Percentiles rank a stretch among this genome's conserved stretches.
phyloP scores from a whole-genome alignment of 495 filamentous ascomycete genomes.

The Parathielavia appendiculata region DNA sequence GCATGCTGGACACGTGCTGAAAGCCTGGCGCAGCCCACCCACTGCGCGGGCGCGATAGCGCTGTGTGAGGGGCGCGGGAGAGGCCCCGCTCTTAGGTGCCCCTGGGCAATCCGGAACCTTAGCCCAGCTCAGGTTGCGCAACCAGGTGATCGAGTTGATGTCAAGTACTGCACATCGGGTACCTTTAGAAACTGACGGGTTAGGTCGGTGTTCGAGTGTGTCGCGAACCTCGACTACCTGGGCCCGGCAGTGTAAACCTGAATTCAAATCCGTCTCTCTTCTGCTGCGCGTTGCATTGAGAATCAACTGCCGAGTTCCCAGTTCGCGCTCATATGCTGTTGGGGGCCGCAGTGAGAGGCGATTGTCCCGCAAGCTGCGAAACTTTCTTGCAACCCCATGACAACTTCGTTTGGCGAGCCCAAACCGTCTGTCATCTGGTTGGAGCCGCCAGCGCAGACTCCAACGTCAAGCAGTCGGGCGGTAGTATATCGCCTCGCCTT shows the following conservation, averaged over 20 bases:
- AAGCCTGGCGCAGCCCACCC: slow-evolving; percentile 8
- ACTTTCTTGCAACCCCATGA: too few relatives aligned
- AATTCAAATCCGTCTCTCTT: not conserved
- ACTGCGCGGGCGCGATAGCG: slow-evolving; percentile 3
- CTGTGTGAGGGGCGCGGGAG: slow-evolving; percentile 3
- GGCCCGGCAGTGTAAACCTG: too few relatives aligned
- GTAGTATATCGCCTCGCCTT: not conserved
- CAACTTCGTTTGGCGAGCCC: not conserved
- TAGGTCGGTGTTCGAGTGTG: not conserved
- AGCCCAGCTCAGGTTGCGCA: too few relatives aligned
- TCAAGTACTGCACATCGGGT: too few relatives aligned
- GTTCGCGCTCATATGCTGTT: not conserved
- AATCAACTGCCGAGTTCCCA: not conserved
- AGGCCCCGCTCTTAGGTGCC: not conserved
- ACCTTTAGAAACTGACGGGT: not conserved
- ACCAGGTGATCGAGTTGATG: too few relatives aligned
- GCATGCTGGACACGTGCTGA: slow-evolving; percentile 20
- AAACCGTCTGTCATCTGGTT: not conserved
- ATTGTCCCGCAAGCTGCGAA: not conserved
- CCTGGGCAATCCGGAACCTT: too few relatives aligned
- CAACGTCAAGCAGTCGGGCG: not conserved
- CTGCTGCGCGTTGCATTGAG: not conserved
- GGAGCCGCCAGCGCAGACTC: not conserved
- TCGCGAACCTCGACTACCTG: not conserved
- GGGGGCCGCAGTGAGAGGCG: not conserved